Conservation (phyloP, 176 grass and related monocot species). For the Cocos nucifera region DNA sequence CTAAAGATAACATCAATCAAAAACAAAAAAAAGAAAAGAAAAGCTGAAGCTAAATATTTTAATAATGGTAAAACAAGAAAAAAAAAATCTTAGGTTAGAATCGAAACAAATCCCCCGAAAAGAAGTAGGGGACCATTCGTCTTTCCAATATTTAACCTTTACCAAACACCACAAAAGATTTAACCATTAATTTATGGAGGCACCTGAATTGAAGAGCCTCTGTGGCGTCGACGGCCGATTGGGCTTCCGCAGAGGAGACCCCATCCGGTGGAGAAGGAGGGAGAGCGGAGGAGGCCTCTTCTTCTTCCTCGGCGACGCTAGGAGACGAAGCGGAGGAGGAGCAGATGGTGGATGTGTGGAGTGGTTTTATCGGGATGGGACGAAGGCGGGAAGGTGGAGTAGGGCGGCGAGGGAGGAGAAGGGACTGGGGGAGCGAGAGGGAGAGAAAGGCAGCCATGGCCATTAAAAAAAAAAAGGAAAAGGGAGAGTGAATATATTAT, state of each 20-base stretch:
- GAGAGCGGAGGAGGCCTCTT: neutral
- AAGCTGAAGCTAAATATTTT: too few species aligned
- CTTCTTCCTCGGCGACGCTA: slow-evolving; percentile 16
- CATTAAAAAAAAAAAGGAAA: too few species aligned
- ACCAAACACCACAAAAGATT: neutral
- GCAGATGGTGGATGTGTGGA: neutral
- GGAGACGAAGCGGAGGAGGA: slow-evolving; percentile 17
- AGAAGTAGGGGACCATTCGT: too few species aligned
- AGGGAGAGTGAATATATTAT: too few species aligned
- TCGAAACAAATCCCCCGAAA: too few species aligned
- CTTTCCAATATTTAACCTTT: neutral
- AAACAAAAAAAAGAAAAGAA: too few species aligned
- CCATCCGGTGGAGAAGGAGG: neutral
- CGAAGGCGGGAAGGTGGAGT: neutral
- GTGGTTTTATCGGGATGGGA: neutral
- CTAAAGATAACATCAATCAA: too few species aligned
- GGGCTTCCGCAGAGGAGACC: neutral
- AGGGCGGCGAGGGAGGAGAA: neutral
- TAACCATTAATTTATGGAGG: neutral
- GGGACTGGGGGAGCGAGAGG: neutral
- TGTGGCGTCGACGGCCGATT: neutral
- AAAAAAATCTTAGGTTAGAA: too few species aligned
- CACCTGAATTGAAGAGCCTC: slow-evolving; percentile 29
- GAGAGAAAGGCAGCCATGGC: slow-evolving; percentile 12
- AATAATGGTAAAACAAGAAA: too few species aligned